phyloP scores from a whole-genome alignment of 2,329 filamentous ascomycete genomes.

The Berkeleyomyces basicola region DNA sequence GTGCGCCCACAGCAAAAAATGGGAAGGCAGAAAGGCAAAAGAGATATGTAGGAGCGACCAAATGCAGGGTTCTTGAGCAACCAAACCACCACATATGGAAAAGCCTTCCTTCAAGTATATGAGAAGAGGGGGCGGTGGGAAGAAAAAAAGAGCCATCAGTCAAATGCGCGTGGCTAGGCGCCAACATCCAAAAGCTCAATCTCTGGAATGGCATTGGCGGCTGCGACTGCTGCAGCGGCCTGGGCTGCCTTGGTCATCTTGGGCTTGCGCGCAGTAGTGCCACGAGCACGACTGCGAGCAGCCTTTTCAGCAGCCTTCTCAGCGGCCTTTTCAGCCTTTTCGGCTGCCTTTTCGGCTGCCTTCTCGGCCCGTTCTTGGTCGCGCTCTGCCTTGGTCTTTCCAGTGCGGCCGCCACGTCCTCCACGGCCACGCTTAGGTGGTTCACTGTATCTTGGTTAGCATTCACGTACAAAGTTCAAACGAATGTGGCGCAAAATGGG shows the following conservation, averaged over 20 bases:
- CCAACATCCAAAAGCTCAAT: constrained; percentile 13
- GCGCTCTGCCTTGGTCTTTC: constrained; percentile 13
- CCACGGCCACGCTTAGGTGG: constrained; percentile 52
- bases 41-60: neutral
- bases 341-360: constrained; percentile 12
- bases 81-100: too few species aligned
- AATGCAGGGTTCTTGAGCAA: neutral
- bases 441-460: constrained; percentile 35
- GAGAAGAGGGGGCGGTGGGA: too few species aligned
- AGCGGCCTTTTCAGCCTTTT: constrained; percentile 11
- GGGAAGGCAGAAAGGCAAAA: neutral
- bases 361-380: constrained; percentile 12
- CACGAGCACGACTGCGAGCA: constrained; percentile 8
- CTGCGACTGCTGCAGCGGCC: constrained; percentile 10
- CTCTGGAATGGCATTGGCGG: constrained; percentile 5
- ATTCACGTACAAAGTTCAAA: constrained; percentile 11
- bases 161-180: constrained; percentile 8
- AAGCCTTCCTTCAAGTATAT: too few species aligned
- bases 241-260: constrained; percentile 10
- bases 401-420: constrained; percentile 15
- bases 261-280: constrained; percentile 8
- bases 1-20: neutral
- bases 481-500: neutral
- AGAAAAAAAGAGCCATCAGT: neutral
- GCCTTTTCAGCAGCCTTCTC: constrained; percentile 10